These are phyloP conservation scores for Pseudevernia furfuracea DNA, from an alignment of 495 filamentous ascomycete species.

Conservation along the genomic window DNA sequence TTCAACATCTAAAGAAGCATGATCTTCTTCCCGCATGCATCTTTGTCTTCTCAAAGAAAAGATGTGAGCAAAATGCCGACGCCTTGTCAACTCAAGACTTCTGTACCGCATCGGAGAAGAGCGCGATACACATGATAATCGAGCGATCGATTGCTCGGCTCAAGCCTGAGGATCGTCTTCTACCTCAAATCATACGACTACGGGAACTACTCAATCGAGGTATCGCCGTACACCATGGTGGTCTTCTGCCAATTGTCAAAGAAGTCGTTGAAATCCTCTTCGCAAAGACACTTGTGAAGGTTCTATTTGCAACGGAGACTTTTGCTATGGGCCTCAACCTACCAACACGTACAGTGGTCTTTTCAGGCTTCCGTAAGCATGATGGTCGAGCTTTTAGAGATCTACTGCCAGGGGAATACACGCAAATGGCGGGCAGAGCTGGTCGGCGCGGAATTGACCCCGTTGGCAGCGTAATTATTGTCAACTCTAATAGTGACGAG, in stretches of 20 bases:
- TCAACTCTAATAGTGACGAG: slow-evolving; percentile 73
- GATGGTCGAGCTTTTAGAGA: slow-evolving; percentile 88
- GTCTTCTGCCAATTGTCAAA: slow-evolving; percentile 91
- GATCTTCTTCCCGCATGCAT: slow-evolving; percentile 85
- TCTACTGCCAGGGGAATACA: slow-evolving; percentile 90
- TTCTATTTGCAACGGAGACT: slow-evolving; percentile 94
- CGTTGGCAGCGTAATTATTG: slow-evolving; percentile 89
- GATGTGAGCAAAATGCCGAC: slow-evolving; percentile 95
- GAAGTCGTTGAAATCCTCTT: slow-evolving; percentile 97
- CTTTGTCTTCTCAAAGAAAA: slow-evolving; percentile 96
- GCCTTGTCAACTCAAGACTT: slow-evolving; percentile 92
- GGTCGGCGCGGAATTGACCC: slow-evolving; percentile 87
- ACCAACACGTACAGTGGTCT: slow-evolving; percentile 92
- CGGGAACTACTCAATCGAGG: slow-evolving; percentile 80
- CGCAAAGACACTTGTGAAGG: slow-evolving; percentile 87
- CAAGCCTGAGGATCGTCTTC: slow-evolving; percentile 77
- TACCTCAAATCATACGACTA: slow-evolving; percentile 85
- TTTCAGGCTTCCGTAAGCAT: slow-evolving; percentile 93
- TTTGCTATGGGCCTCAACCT: slow-evolving; percentile 98
- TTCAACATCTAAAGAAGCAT: slow-evolving; percentile 81
- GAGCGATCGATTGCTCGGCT: slow-evolving; percentile 90
- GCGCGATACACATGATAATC: slow-evolving; percentile 91
- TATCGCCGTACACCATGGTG: slow-evolving; percentile 94
- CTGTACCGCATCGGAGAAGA: slow-evolving; percentile 87
- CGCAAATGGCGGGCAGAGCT: slow-evolving; percentile 95